These are phyloP conservation scores for Debaryomyces sp. DNA, from an alignment of 1,139 yeast species.

Conservation along the genomic window DNA sequence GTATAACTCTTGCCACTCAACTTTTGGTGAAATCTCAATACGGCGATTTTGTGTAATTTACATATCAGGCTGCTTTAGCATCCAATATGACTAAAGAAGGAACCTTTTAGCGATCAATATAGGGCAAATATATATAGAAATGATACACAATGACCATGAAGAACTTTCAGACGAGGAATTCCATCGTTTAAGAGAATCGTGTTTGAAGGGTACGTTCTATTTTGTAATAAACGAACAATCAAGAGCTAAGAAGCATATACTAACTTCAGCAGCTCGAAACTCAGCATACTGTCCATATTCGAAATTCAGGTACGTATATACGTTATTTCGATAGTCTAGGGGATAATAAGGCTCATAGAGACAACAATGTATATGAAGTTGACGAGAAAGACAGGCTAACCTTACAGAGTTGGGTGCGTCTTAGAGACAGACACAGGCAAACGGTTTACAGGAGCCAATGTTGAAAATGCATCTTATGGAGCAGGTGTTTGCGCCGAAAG, in stretches of 20 bases:
- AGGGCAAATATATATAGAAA: not conserved
- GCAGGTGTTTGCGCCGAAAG: slow-evolving; percentile 93
- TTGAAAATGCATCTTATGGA: slow-evolving; percentile 92
- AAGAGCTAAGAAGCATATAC: not conserved
- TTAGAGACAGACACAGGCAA: slow-evolving; percentile 55
- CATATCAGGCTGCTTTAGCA: not conserved
- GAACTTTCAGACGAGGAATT: not conserved
- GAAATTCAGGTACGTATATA: slow-evolving; percentile 55
- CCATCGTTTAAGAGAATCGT: slow-evolving; percentile 22
- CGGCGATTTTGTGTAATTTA: slow-evolving; percentile 4
- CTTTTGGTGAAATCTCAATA: not conserved
- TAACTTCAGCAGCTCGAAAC: slow-evolving; percentile 40
- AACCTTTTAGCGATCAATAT: not conserved
- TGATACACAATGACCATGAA: not conserved
- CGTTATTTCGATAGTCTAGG: not conserved
- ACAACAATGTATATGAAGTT: not conserved
- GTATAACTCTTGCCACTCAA: slow-evolving; percentile 3
- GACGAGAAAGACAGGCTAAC: slow-evolving; percentile 21
- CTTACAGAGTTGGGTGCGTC: slow-evolving; percentile 77
- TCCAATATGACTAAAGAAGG: not conserved
- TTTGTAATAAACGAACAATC: not conserved
- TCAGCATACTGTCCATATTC: slow-evolving; percentile 82
- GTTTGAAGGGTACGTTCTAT: slow-evolving; percentile 32
- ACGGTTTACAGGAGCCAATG: slow-evolving; percentile 73
- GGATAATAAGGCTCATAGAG: not conserved